These are phyloP conservation scores for Neurospora pannonica DNA, from an alignment of 495 filamentous ascomycete genomes.

Conservation along the genomic window DNA sequence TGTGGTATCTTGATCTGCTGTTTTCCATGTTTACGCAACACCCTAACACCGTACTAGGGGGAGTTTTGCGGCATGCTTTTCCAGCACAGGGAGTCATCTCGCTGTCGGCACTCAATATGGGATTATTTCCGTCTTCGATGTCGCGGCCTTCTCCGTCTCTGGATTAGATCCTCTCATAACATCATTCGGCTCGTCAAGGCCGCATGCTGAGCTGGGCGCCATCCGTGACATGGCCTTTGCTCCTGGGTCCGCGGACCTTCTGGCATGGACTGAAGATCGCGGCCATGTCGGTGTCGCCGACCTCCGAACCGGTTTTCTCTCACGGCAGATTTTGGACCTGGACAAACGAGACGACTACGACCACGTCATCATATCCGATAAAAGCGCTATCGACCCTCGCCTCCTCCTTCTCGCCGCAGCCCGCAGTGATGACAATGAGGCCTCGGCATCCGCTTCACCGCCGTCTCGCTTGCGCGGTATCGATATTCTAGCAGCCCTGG, in stretches of 20 bases:
- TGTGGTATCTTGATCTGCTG: background rate
- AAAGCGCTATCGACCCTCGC: constrained; percentile 40
- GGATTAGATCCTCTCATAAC: constrained; percentile 31
- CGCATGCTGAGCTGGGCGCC: constrained; percentile 56
- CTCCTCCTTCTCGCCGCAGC: constrained; percentile 15
- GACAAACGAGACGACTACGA: constrained; percentile 50
- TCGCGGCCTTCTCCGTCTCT: constrained; percentile 24
- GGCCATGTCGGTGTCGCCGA: constrained; percentile 80
- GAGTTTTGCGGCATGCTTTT: constrained; percentile 48
- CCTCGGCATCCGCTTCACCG: background rate
- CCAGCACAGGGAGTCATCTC: constrained; percentile 39
- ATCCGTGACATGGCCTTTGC: constrained; percentile 87
- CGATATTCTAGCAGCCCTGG: background rate
- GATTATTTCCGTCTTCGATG: constrained; percentile 44
- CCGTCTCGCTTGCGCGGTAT: background rate
- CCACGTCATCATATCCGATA: constrained; percentile 33
- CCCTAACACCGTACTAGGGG: constrained; percentile 26
- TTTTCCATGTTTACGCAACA: background rate
- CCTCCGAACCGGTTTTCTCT: constrained; percentile 63
- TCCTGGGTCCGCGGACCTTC: constrained; percentile 79
- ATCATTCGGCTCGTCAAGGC: constrained; percentile 47
- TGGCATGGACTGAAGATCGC: constrained; percentile 88
- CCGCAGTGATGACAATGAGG: background rate
- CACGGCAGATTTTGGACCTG: constrained; percentile 63
- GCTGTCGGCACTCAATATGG: constrained; percentile 51